Base-by-base conservation (phyloP, 495 filamentous ascomycete genomes). In the Podospora tetraspora region DNA sequence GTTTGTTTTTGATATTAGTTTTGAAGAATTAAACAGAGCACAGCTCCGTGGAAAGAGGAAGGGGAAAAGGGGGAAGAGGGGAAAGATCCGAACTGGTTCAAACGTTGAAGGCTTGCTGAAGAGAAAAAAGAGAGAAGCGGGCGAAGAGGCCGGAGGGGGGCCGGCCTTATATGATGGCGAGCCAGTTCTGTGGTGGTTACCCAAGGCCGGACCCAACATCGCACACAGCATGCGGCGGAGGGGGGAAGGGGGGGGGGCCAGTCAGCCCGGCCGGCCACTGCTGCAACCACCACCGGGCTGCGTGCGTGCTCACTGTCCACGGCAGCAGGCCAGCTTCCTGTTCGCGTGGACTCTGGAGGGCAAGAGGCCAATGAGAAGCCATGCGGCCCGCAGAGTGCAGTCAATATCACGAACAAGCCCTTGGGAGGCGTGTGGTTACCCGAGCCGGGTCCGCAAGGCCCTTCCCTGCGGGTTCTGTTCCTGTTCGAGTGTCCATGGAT, bases 91-190 rank as follows among this genome's bases (percentile, higher is more conserved):
- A 82, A 79, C 77, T 80, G 90, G 84, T 84, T 89, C 84, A 52
- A 52, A 82, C 77, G 83, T 81, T 80, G 79, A 85, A 81, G 84
- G 84, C 90, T 91, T 91, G 90, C 90, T 89, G 86, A 83, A 85
- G 88, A 89, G 81, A 83, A 76, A 86, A 88, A 76, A 80, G 76
- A 79, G 75, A 78, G 74, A 77, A 72, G 74, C 71, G 75, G 72
- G 72, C 68, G 78, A 78, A 72, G 69, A 70, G 71, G 77, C 70
- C 52, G 56, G 68, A 75, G 71, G 78, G 72, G 71, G 75, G 70
- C 75, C 81, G 72, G 76, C 77, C 77, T 84, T 84, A 84, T 83
- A 83, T 76, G 62, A 77, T 77, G 69, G 70, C 67, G 75, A 74
- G 72, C 68, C 66, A 59, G 68, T 67, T 67, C 27, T 63, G 67